Base-by-base conservation (phyloP, 2,329 filamentous ascomycete species). In the Pezicula carpinea region DNA sequence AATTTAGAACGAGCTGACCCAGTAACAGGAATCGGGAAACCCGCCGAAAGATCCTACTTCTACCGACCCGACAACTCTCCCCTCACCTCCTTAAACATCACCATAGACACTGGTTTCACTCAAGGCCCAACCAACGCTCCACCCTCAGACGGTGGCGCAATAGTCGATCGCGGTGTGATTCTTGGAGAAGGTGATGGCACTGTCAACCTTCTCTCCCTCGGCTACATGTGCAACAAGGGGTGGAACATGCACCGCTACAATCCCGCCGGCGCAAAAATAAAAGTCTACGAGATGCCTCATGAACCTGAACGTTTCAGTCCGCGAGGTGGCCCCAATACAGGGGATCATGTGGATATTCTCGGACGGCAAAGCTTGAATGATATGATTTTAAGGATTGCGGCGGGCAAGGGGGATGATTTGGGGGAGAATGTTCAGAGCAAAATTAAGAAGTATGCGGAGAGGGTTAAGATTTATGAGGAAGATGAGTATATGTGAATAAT, bases 111-210 rank as follows among this genome's bases (percentile, higher is more conserved):
- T 0, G 72, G 70, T 1, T 63, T 85, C 26, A 85, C 74, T 2
- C 72, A 74, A 44, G 78, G 74, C 14, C 38, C 38, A 15, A n/a
- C 38, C 17, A 22, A 11, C 38, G 23, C 22, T 40, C 38, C 38
- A 40, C 38, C 38, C 18, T 40, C 38, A 10, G 21, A 40, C n/a
- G 38, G 38, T 23, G 38, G 38, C 13, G 38, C 38, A n/a, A 72
- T 75, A 3, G 74, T 82, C 4, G 91, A 99, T 63, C 93, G 87
- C 55, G 93, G 93, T 19, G 89, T 99, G n/a, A 76, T 95, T 29
- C 85, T 96, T 76, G 92, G 92, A 32, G 93, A 97, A 66, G 93
- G 93, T 4, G 93, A 99, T 58, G 93, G 93, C 1, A 99, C 93
- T 0, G 93, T 99, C 35, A 95, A 91, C 54, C 68, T 99, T n/a